These are phyloP conservation scores for Kwoniella bestiolae DNA, from an alignment of 768 basidiomycete genomes.

Conservation along the genomic window DNA sequence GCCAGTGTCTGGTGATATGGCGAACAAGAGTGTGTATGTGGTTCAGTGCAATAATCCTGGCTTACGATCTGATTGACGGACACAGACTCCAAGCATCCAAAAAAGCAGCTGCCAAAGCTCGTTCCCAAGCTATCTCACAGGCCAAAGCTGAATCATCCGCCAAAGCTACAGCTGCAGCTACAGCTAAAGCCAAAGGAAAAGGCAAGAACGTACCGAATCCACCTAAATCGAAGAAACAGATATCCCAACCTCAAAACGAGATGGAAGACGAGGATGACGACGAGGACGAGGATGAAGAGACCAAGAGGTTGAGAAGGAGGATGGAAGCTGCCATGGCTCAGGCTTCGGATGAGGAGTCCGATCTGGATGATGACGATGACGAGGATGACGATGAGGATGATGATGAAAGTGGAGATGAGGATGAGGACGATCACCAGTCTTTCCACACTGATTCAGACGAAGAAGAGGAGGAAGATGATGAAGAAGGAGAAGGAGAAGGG, in stretches of 20 bases:
- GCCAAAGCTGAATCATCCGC: slow-evolving; percentile 8
- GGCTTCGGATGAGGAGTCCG: slow-evolving; percentile 36
- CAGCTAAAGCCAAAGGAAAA: slow-evolving; percentile 8
- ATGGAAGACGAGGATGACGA: slow-evolving; percentile 19
- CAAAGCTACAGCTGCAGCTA: background rate
- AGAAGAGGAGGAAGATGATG: slow-evolving; percentile 1
- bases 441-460: slow-evolving; percentile 24
- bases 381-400: background rate
- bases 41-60: no score
- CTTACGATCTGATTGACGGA: background rate
- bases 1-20: no score
- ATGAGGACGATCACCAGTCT: slow-evolving; percentile 10
- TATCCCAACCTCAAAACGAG: background rate
- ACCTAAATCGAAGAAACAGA: slow-evolving; percentile 5
- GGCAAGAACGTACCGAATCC: slow-evolving; percentile 23
- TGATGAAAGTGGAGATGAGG: slow-evolving; percentile 9
- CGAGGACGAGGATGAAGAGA: slow-evolving; percentile 30
- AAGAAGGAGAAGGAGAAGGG: slow-evolving; percentile 10
- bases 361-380: slow-evolving; percentile 16
- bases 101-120: slow-evolving; percentile 20
- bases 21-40: no score
- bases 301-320: slow-evolving; percentile 15
- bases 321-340: slow-evolving; percentile 39
- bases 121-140: slow-evolving; percentile 25
- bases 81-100: background rate